Percentiles rank a stretch among this genome's conserved stretches.
Evolutionary conservation across 2,329 filamentous ascomycete species (phyloP).

Genomic region (Dendryphion nanum): DNA sequence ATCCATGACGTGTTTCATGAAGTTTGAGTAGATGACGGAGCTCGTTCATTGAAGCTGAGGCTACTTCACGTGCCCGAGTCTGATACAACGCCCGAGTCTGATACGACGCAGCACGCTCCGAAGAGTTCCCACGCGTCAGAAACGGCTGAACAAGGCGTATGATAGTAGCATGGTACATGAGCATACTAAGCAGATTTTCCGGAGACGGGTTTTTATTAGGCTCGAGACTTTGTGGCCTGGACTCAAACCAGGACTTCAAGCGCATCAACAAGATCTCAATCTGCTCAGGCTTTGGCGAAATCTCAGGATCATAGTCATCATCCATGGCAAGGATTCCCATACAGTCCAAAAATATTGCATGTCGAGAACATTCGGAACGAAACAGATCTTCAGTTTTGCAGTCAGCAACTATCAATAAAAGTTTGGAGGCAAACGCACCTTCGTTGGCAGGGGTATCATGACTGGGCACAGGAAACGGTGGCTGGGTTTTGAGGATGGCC

Average conservation of each 20-base stretch:
- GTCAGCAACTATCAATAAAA: slow-evolving; percentile 2
- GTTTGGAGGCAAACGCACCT: slow-evolving; percentile 11
- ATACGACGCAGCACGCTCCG: slow-evolving; percentile 13
- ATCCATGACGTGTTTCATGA: slow-evolving; percentile 25
- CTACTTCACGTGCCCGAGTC: not conserved
- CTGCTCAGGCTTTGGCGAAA: slow-evolving; percentile 12
- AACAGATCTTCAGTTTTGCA: slow-evolving; percentile 19
- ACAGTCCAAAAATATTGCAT: slow-evolving; percentile 24
- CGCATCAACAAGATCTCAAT: slow-evolving; percentile 21
- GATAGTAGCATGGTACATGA: slow-evolving; percentile 26
- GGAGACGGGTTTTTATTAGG: slow-evolving; percentile 20
- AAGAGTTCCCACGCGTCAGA: slow-evolving; percentile 8
- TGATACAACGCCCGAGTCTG: slow-evolving; percentile 16
- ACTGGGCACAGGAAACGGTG: slow-evolving; percentile 23
- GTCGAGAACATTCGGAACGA: slow-evolving; percentile 23
- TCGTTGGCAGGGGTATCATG: slow-evolving; percentile 13
- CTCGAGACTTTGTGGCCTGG: slow-evolving; percentile 13
- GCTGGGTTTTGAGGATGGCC: slow-evolving; percentile 17
- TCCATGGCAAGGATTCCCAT: slow-evolving; percentile 12
- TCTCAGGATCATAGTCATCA: slow-evolving; percentile 4
- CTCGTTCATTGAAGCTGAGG: slow-evolving; percentile 14
- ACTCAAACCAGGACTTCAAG: slow-evolving; percentile 23
- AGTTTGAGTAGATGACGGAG: slow-evolving; percentile 22
- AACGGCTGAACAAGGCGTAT: slow-evolving; percentile 26
- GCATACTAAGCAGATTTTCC: slow-evolving; percentile 26